Conservation (phyloP, 306 rosid genomes). For the Sesbania bispinosa region DNA sequence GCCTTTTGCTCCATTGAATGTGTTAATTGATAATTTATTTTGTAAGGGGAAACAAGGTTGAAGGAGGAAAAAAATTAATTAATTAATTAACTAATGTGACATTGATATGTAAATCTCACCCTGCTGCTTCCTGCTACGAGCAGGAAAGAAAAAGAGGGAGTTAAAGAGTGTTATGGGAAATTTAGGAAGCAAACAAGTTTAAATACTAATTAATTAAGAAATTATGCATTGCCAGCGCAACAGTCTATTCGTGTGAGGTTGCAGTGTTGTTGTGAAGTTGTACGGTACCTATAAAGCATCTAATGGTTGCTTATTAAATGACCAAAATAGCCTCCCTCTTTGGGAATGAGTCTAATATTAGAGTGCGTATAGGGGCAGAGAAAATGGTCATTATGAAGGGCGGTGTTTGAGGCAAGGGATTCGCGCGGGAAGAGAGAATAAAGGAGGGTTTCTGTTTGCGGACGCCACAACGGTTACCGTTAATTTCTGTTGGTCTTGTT, state of each 20-base stretch:
- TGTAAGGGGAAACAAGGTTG: neutral
- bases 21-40: neutral
- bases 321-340: neutral
- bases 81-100: neutral
- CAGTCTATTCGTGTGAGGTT: neutral
- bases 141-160: neutral
- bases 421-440: neutral
- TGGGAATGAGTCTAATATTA: neutral
- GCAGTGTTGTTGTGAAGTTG: neutral
- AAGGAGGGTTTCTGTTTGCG: neutral
- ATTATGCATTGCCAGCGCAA: conserved; percentile 5
- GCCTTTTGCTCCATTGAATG: neutral
- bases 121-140: neutral
- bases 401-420: neutral
- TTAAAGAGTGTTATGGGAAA: neutral
- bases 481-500: neutral
- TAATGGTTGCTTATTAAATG: neutral
- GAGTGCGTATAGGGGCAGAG: neutral
- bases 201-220: neutral
- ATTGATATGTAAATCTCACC: neutral
- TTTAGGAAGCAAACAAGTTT: neutral
- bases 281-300: neutral
- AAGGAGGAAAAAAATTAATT: neutral
- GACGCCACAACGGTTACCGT: neutral
- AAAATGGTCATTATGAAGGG: neutral